Conservation (phyloP, 495 filamentous ascomycete species). For the Chaetomium tenue region DNA sequence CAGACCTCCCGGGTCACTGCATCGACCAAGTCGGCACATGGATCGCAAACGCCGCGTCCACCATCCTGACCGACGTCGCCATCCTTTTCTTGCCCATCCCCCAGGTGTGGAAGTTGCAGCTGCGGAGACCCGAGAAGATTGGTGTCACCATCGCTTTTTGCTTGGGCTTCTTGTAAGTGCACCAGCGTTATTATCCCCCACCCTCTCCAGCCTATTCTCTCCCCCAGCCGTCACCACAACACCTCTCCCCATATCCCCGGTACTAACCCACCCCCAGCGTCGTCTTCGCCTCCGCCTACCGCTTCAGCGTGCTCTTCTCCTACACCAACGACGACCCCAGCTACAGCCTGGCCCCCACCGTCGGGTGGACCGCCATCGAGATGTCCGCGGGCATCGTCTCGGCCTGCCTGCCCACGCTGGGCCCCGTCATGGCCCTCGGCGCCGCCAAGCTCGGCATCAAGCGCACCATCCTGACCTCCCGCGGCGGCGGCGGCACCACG, state of each 20-base stretch:
- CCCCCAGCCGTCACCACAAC: too few relatives aligned
- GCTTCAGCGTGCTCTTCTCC: slow-evolving; percentile 37
- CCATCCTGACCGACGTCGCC: slow-evolving; percentile 18
- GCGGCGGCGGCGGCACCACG: not conserved
- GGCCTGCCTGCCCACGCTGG: slow-evolving; percentile 48
- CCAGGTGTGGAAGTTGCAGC: slow-evolving; percentile 20
- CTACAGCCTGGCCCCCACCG: slow-evolving; percentile 42
- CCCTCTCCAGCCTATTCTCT: not conserved
- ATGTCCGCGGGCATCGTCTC: slow-evolving; percentile 48
- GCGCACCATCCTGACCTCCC: slow-evolving; percentile 8
- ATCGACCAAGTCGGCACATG: slow-evolving; percentile 22
- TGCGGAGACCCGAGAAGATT: slow-evolving; percentile 15
- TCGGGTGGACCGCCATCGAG: slow-evolving; percentile 48
- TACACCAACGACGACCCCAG: slow-evolving; percentile 37
- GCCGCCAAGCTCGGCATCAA: slow-evolving; percentile 12
- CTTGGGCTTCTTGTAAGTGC: slow-evolving; percentile 19
- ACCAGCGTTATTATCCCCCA: not conserved
- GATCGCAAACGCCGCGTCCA: slow-evolving; percentile 20
- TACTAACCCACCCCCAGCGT: slow-evolving; percentile 6
- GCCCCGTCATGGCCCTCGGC: slow-evolving; percentile 29
- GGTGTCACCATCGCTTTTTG: slow-evolving; percentile 18
- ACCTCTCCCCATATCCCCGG: too few relatives aligned
- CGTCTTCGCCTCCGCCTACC: slow-evolving; percentile 21
- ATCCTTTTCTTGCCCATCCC: slow-evolving; percentile 19
- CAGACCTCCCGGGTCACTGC: slow-evolving; percentile 17